Evolutionary conservation across 108 stramenopile species (phyloP).

Genomic region (Fragilariopsis cylindrus): DNA sequence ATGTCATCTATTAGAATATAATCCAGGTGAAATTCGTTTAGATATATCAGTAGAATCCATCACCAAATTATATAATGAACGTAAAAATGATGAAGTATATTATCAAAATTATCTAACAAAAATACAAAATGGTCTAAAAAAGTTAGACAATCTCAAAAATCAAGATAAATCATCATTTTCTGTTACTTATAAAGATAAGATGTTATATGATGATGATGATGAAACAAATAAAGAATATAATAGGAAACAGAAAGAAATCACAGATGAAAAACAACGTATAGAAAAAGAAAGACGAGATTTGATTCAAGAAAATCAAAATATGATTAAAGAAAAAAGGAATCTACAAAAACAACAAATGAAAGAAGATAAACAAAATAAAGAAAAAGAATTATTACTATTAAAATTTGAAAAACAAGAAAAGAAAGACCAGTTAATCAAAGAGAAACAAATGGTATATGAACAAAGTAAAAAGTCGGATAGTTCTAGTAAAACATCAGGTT

Average conservation of each 20-base stretch:
- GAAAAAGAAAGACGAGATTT: slow-evolving; percentile 18
- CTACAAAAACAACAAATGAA: not conserved
- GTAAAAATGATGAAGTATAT: slow-evolving; percentile 22
- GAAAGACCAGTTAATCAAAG: not conserved
- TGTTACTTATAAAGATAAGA: slow-evolving; percentile 41
- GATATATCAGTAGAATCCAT: slow-evolving; percentile 41
- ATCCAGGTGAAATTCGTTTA: slow-evolving; percentile 64
- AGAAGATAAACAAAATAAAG: slow-evolving; percentile 1
- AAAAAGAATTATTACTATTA: slow-evolving; percentile 3
- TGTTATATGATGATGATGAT: slow-evolving; percentile 34
- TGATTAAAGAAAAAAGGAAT: not conserved
- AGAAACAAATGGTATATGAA: not conserved
- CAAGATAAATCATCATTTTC: slow-evolving; percentile 5
- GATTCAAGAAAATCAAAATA: slow-evolving; percentile 10
- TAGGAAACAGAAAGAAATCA: slow-evolving; percentile 3
- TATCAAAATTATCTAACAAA: not conserved
- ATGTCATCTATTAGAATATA: slow-evolving; percentile 68
- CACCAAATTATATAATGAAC: slow-evolving; percentile 23
- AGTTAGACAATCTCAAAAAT: slow-evolving; percentile 25
- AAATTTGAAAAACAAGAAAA: not conserved
- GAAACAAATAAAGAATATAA: slow-evolving; percentile 25
- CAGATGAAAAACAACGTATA: slow-evolving; percentile 7
- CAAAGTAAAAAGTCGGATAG: not conserved
- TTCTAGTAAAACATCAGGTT: not conserved
- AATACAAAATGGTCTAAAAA: slow-evolving; percentile 28